Evolutionary conservation across 2,329 filamentous ascomycete species (phyloP), one percentile per base, ranked within the genome.

Genomic region (Apiospora malaysiana): DNA sequence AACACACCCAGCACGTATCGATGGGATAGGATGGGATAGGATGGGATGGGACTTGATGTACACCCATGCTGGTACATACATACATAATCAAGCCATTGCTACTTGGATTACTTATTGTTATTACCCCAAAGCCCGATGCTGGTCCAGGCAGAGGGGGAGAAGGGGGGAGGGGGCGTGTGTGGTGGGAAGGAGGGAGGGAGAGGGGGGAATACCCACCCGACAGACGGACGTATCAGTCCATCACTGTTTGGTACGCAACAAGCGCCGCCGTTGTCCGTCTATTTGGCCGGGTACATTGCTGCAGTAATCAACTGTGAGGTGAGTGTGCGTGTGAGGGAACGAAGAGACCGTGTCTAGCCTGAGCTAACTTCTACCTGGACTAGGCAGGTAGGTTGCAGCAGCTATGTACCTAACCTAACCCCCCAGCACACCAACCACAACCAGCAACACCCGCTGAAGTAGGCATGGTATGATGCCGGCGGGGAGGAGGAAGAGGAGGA

Each of bases 111-210:
- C 56, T 40, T 63, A 40, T 23, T 63, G 21, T 40, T 40, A 63
- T 63, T 63, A 63, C 56, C 56, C 56, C 56, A 63, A 63, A 63
- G 56, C 56, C 56, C 56, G 40, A 63, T 40, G 56, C 56, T 63
- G 56, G 56, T 21, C 56, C 56, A 63, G 56, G 32, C 56, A 63
- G 56, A 63, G 56, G 56, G 56, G 32, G 40, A 32, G 40, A 63
- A 32, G 56, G 56, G 51, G 56, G 51, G 18, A 18, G 56, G 56
- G 56, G 32, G 56, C 42, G 42, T 56, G 42, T 56, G 49, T 56
- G 23, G 49, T 63, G 56, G 56, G 32, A 37, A 40, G 56, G 56
- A 63, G 49, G 21, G 56, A 12, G 32, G 7, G 32, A 4, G 56
- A 32, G 45, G 45, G 45, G 56, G 56, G 56, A 12, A 63, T 9